Conservation (phyloP, 2,329 filamentous ascomycete species). For the Colletotrichum simmondsii region DNA sequence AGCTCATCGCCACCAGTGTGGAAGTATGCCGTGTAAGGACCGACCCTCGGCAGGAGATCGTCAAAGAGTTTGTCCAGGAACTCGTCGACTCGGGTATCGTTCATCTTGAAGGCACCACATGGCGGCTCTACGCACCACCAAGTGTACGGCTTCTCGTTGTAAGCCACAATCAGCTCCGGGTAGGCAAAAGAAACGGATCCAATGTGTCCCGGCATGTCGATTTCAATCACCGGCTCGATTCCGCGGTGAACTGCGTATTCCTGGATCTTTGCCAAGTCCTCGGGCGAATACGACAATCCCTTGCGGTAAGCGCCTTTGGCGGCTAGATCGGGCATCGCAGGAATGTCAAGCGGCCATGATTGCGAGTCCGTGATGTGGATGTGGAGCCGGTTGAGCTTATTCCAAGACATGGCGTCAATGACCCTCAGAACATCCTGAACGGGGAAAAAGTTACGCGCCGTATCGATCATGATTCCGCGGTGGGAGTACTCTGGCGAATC, state of each 20-base stretch:
- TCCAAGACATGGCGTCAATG: slow-evolving; percentile 81
- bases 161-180: slow-evolving; percentile 78
- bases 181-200: slow-evolving; percentile 73
- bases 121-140: slow-evolving; percentile 72
- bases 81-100: slow-evolving; percentile 73
- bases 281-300: slow-evolving; percentile 73
- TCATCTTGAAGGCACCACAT: slow-evolving; percentile 80
- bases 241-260: slow-evolving; percentile 76
- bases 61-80: slow-evolving; percentile 79
- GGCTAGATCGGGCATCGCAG: slow-evolving; percentile 77
- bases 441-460: slow-evolving; percentile 77
- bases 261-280: slow-evolving; percentile 74
- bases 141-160: slow-evolving; percentile 65
- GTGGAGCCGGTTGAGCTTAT: slow-evolving; percentile 86
- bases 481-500: slow-evolving; percentile 81
- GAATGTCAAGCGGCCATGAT: slow-evolving; percentile 87
- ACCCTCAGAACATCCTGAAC: slow-evolving; percentile 76
- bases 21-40: slow-evolving; percentile 78
- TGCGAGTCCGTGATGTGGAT: slow-evolving; percentile 86
- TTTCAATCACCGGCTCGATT: slow-evolving; percentile 78
- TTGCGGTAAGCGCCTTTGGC: slow-evolving; percentile 78
- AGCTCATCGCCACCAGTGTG: slow-evolving; percentile 92
- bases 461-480: slow-evolving; percentile 83
- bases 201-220: slow-evolving; percentile 86
- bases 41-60: slow-evolving; percentile 80